Conservation (phyloP, 768 basidiomycete species). For the Kwoniella pini region DNA sequence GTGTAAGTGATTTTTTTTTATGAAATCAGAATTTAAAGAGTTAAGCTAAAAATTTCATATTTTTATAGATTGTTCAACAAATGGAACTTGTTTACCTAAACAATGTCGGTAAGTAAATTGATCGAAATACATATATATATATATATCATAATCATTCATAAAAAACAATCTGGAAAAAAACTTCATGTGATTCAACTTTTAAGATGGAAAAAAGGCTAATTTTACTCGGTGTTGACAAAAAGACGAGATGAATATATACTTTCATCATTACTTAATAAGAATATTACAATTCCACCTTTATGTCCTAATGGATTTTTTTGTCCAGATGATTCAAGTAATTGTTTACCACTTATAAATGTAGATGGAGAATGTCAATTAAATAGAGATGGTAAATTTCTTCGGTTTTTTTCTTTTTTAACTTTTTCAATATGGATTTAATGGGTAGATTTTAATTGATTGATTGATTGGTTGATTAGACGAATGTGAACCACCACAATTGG, state of each 20-base stretch:
- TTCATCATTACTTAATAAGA: constrained; percentile 19
- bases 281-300: constrained; percentile 17
- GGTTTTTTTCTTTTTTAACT: no score
- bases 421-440: no score
- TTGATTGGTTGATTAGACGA: no score
- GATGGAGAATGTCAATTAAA: constrained; percentile 36
- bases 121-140: neutral
- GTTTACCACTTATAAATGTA: constrained; percentile 22
- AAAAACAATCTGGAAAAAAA: no score
- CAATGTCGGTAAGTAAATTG: constrained; percentile 38
- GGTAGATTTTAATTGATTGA: no score
- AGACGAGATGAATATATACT: constrained; percentile 35
- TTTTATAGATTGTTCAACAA: constrained; percentile 32
- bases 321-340: constrained; percentile 35
- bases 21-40: no score
- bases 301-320: constrained; percentile 31
- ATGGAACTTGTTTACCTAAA: constrained; percentile 36
- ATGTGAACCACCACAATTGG: constrained; percentile 22
- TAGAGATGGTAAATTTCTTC: constrained; percentile 30
- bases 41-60: no score
- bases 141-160: no score
- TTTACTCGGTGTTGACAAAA: no score
- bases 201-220: neutral
- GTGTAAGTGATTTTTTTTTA: constrained; percentile 20
- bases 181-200: no score